Evolutionary conservation across 495 filamentous ascomycete genomes (phyloP).

Genomic region (Neurospora tetraspora): DNA sequence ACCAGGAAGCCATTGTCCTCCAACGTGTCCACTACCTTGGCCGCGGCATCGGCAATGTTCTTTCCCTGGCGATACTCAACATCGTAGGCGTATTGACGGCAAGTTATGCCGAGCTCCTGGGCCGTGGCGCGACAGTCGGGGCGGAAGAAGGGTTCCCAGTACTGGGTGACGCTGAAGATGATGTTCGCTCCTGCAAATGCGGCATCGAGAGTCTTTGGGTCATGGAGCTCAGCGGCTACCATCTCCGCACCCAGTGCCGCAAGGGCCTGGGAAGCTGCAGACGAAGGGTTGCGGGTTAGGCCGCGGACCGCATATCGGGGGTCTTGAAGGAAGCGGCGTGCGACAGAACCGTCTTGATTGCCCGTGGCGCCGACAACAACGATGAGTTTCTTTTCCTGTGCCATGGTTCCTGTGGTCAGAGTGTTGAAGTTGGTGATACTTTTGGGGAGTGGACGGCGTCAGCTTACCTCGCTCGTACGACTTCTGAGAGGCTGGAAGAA

Average conservation of each 20-base stretch:
- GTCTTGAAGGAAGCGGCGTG: constrained; percentile 26
- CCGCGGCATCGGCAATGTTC: constrained; percentile 45
- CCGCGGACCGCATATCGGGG: constrained; percentile 30
- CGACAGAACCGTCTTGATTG: constrained; percentile 35
- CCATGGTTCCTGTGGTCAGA: not conserved
- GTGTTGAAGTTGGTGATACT: not conserved
- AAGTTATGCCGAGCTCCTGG: constrained; percentile 14
- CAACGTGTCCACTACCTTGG: constrained; percentile 30
- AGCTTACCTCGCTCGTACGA: not conserved
- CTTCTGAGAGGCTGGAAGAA: not conserved
- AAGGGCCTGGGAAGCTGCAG: constrained; percentile 27
- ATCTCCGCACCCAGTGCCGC: constrained; percentile 31
- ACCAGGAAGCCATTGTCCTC: constrained; percentile 36
- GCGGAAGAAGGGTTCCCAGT: constrained; percentile 36
- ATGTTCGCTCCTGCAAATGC: constrained; percentile 36
- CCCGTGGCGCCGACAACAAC: constrained; percentile 34
- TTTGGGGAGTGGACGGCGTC: not conserved
- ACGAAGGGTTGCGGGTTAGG: constrained; percentile 36
- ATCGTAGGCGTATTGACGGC: constrained; percentile 36
- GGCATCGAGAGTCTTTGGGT: constrained; percentile 24
- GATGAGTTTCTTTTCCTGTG: constrained; percentile 22
- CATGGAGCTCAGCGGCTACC: constrained; percentile 32
- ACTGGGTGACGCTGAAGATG: constrained; percentile 44
- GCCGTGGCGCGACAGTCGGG: constrained; percentile 19
- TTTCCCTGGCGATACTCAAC: constrained; percentile 41